These are phyloP conservation scores for Tolypocladium sp. DNA, from an alignment of 2,329 filamentous ascomycete genomes.

Conservation along the genomic window DNA sequence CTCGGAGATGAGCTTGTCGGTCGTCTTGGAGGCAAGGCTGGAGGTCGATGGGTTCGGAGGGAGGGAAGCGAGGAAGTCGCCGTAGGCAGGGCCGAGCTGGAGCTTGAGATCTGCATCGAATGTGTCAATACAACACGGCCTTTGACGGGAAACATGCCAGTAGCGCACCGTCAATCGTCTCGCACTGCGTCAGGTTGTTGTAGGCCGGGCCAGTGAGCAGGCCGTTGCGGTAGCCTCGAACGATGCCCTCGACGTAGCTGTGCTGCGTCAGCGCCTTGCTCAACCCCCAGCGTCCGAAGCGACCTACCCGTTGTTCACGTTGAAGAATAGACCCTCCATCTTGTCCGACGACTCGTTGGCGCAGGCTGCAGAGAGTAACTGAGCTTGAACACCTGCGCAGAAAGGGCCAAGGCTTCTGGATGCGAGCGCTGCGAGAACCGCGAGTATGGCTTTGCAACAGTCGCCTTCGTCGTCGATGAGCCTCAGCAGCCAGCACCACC, in stretches of 20 bases:
- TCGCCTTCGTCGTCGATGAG: neutral
- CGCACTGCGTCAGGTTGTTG: conserved; percentile 92
- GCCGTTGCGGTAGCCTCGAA: conserved; percentile 91
- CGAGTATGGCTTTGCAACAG: neutral
- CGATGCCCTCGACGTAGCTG: conserved; percentile 95
- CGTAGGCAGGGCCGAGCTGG: conserved; percentile 91
- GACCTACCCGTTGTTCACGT: conserved; percentile 80
- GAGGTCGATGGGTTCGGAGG: conserved; percentile 97
- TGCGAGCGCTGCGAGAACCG: neutral
- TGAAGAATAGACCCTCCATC: conserved; percentile 93
- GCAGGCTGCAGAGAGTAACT: neutral
- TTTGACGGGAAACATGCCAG: neutral
- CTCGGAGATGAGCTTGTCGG: conserved; percentile 95
- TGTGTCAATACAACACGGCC: neutral
- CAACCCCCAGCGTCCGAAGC: conserved; percentile 6
- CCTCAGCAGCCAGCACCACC: too few relatives aligned
- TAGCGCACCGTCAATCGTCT: conserved; percentile 77
- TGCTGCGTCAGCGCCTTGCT: conserved; percentile 17
- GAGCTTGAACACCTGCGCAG: neutral
- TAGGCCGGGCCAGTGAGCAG: conserved; percentile 88
- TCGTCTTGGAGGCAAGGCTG: conserved; percentile 86
- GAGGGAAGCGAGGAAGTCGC: conserved; percentile 88
- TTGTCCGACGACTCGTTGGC: neutral
- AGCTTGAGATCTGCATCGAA: conserved; percentile 75
- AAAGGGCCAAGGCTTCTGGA: neutral